Base-by-base conservation (phyloP, 2,329 filamentous ascomycete species). In the Hymenoscyphus fructigenus region DNA sequence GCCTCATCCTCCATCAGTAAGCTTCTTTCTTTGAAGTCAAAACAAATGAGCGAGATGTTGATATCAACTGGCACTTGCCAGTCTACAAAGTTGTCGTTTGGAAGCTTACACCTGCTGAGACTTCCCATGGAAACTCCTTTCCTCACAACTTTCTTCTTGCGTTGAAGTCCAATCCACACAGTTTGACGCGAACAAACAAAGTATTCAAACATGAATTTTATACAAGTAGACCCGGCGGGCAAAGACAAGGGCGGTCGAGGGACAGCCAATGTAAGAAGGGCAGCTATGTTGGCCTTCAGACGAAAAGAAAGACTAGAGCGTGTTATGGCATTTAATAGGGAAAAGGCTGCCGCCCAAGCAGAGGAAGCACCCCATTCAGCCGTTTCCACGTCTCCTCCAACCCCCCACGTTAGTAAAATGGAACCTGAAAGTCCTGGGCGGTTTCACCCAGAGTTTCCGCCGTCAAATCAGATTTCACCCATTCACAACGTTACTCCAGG, bases 211-310 rank as follows among this genome's bases (percentile, higher is more conserved):
- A 26, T 59, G 60, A 20, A 62, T 32, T 57, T 62, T 10, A 34
- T 62, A 10, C 32, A 41, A 29, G 44, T 55, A 32, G 32, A 57
- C 29, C 50, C 50, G 15, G 56, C 29, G 26, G 60, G 50, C 15
- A 26, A 34, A 17, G 3, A n/a, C 9, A 59, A 36, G 6, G 50
- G 55, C 10, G 50, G 17, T 17, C 5, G 38, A 26, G 20, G 4
- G 14, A 56, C 14, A 6, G 20, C 23, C n/a, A 62, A 53, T 32
- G 28, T 62, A 10, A 29, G 60, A 10, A 62, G 55, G 17, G 60
- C 60, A 38, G 60, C 60, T 34, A 62, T 62, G 60, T 34, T 50
- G 6, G 60, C 50, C 28, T 62, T 62, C 50, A 26, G 28, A 17
- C 60, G 50, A 41, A 62, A 41, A 26, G 28, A 62, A 20, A 53